Conservation (phyloP, 495 filamentous ascomycete species). For the Pseudomonodictys pantanalensis region DNA sequence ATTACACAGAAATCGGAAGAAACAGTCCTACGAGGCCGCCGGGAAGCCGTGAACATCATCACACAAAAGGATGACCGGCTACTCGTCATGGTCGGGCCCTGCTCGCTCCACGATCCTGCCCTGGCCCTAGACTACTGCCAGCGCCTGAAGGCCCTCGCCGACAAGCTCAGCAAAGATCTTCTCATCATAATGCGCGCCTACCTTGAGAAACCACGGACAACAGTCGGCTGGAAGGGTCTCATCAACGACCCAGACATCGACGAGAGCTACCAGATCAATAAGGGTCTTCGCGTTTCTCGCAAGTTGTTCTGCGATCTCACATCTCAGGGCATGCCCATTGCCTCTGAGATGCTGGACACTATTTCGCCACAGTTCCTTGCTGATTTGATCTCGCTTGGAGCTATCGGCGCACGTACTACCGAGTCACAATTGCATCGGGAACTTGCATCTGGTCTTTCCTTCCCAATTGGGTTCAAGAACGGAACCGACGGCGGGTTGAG, state of each 20-base stretch:
- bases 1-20: slow-evolving; percentile 47
- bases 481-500: slow-evolving; percentile 91
- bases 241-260: slow-evolving; percentile 99
- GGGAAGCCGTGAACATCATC: slow-evolving; percentile 78
- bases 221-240: slow-evolving; percentile 97
- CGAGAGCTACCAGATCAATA: slow-evolving; percentile 97
- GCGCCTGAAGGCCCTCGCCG: slow-evolving; percentile 69
- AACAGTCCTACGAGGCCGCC: slow-evolving; percentile 78
- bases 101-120: slow-evolving; percentile 93
- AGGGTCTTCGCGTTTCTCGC: slow-evolving; percentile 83
- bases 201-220: slow-evolving; percentile 98
- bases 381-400: slow-evolving; percentile 90
- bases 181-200: slow-evolving; percentile 97
- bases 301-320: slow-evolving; percentile 92
- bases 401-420: slow-evolving; percentile 95
- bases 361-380: slow-evolving; percentile 96
- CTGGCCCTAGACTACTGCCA: slow-evolving; percentile 82
- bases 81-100: slow-evolving; percentile 90
- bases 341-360: slow-evolving; percentile 96
- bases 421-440: slow-evolving; percentile 95
- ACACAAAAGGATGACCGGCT: slow-evolving; percentile 79
- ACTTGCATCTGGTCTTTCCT: slow-evolving; percentile 92
- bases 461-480: slow-evolving; percentile 99
- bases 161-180: slow-evolving; percentile 76
- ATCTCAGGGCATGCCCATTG: slow-evolving; percentile 81